Base-by-base conservation (phyloP, 257 asterid species). In the Capsicum chinense region DNA sequence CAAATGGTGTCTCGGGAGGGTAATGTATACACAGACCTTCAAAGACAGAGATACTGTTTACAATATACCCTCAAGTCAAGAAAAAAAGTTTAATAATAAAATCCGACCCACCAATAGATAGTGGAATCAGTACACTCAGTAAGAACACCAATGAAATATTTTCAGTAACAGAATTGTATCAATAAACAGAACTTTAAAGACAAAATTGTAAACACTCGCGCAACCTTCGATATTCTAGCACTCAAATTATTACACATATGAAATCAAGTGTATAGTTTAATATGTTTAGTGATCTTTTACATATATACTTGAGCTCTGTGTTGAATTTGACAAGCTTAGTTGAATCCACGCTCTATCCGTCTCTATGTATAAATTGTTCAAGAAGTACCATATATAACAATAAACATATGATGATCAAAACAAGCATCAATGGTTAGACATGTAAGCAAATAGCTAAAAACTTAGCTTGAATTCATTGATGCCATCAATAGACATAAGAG, bases 391-490 rank as follows among this genome's bases (percentile, higher is more conserved):
- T 17, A 44, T 71, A 35, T 10, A 5, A n/a, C 5, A 5, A 56
- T 9, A 42, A 42, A 70, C 44, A 35, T 15, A 42, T 70, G 79
- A 70, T 70, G 79, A 44, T 70, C 79, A 4, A 1, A 70, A 33
- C 15, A 17, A 56, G 33, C 79, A 17, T 70, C 16, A 5, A 42
- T 70, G 16, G 79, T 16, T 17, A 44, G 79, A 17, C 37, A 44
- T 44, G 57, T 15, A 17, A 71, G 11, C 10, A 44, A 44, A 50
- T 50, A 71, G 79, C 57, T 12, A 14, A 70, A 42, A 70, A 42
- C 35, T 70, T n/a, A 10, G 37, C 79, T 70, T 42, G 79, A 70
- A 42, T 42, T 70, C 79, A 42, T 44, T 70, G 79, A 70, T 69
- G 52, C 12, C 57, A 71, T 42, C 79, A 71, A 44, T 47, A 44